phyloP scores from a whole-genome alignment of 2,329 filamentous ascomycete species.

The Fusarium stilboides region DNA sequence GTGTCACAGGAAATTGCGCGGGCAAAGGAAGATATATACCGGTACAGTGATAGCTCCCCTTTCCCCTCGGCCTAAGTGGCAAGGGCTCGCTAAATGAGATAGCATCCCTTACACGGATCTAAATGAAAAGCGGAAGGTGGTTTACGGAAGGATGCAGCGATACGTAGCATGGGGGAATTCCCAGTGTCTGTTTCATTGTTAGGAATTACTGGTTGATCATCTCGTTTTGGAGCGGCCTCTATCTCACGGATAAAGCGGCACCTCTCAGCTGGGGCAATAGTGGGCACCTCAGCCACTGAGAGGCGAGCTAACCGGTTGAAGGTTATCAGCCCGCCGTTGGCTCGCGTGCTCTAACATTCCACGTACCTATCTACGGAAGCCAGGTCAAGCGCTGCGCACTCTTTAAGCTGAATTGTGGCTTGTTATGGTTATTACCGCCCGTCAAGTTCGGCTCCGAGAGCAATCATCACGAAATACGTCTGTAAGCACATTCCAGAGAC shows the following conservation, averaged over 20 bases:
- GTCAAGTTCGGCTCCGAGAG: constrained; percentile 5
- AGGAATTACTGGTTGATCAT: constrained; percentile 16
- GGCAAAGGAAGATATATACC: constrained; percentile 31
- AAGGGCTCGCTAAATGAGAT: constrained; percentile 1
- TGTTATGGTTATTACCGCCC: background rate
- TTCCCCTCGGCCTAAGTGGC: constrained; percentile 3
- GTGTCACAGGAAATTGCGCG: constrained; percentile 2
- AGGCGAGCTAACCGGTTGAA: constrained; percentile 19
- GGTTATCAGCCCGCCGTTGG: constrained; percentile 16
- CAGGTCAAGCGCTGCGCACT: constrained; percentile 1
- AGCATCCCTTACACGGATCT: constrained; percentile 11
- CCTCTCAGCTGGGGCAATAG: constrained; percentile 35
- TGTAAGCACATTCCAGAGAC: background rate
- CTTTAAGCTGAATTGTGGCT: background rate
- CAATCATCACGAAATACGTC: background rate
- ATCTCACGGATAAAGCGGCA: constrained; percentile 42
- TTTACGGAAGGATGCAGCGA: constrained; percentile 10
- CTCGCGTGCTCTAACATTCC: constrained; percentile 13
- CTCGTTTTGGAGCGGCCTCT: constrained; percentile 6
- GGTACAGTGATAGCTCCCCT: background rate
- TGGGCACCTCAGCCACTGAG: constrained; percentile 21
- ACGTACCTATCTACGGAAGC: background rate
- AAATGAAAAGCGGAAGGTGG: constrained; percentile 40
- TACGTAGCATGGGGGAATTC: constrained; percentile 29
- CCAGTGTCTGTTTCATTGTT: constrained; percentile 13